These are phyloP conservation scores for Phaeoacremonium minimum DNA, from an alignment of 2,329 filamentous ascomycete species.

Conservation along the genomic window DNA sequence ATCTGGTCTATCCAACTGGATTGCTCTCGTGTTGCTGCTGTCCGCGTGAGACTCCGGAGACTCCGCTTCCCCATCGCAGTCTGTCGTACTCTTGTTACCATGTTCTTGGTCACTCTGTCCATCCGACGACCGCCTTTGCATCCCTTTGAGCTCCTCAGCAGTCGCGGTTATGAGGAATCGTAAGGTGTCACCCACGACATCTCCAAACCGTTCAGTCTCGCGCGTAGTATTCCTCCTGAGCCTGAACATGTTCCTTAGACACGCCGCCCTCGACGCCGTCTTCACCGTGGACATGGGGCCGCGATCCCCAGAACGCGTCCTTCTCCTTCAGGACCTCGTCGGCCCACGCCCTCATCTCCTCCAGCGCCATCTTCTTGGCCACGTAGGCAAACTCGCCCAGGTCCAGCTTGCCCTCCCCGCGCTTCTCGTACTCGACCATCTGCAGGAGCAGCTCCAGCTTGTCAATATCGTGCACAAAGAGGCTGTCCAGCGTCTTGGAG, in stretches of 20 bases:
- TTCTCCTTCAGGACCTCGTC: conserved; percentile 73
- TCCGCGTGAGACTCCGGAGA: too few relatives aligned
- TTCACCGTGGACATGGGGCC: conserved; percentile 42
- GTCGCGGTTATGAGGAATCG: too few relatives aligned
- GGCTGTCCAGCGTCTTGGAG: conserved; percentile 73
- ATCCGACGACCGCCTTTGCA: too few relatives aligned
- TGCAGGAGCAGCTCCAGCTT: conserved; percentile 94
- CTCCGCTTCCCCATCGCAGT: too few relatives aligned
- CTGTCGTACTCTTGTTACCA: too few relatives aligned
- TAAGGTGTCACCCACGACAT: too few relatives aligned
- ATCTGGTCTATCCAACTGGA: too few relatives aligned
- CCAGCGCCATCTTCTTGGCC: conserved; percentile 64
- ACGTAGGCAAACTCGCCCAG: conserved; percentile 86
- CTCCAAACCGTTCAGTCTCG: too few relatives aligned
- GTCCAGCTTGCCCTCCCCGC: conserved; percentile 61
- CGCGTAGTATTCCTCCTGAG: conserved; percentile 47
- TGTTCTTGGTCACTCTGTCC: too few relatives aligned
- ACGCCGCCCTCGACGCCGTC: conserved; percentile 35
- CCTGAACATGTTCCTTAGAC: conserved; percentile 24
- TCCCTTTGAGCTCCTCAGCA: too few relatives aligned
- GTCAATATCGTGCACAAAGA: conserved; percentile 94
- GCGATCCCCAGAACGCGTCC: conserved; percentile 63
- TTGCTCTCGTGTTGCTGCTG: too few relatives aligned
- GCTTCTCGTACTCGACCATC: conserved; percentile 93
- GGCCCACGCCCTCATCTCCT: conserved; percentile 79